Percentiles rank a stretch among this genome's conserved stretches.
These are phyloP conservation scores for Lecanicillium sp. DNA, from an alignment of 2,329 filamentous ascomycete species.

Conservation along the genomic window DNA sequence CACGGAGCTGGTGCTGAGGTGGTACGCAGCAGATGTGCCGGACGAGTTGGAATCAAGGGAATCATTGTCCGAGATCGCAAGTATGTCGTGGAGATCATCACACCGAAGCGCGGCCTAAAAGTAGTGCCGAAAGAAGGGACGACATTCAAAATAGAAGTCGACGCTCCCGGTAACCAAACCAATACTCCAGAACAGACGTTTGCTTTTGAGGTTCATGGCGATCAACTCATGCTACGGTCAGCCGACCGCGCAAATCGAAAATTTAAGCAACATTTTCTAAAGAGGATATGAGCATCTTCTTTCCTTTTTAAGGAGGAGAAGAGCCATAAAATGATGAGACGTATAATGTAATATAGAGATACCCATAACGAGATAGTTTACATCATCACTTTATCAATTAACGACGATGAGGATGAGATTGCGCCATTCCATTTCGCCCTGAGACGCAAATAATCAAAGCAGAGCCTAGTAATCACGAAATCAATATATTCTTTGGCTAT, in stretches of 20 bases:
- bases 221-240: constrained; percentile 75
- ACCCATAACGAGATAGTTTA: background rate
- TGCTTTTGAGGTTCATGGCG: constrained; percentile 78
- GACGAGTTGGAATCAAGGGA: constrained; percentile 73
- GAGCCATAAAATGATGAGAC: too few relatives aligned
- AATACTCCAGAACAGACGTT: constrained; percentile 30
- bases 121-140: constrained; percentile 84
- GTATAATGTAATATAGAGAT: background rate
- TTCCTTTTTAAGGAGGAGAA: constrained; percentile 18
- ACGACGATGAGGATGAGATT: background rate
- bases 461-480: too few relatives aligned
- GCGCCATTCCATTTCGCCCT: background rate
- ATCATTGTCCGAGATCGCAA: constrained; percentile 86
- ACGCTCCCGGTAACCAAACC: constrained; percentile 26
- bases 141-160: constrained; percentile 69
- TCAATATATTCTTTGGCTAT: too few relatives aligned
- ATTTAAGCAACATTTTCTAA: constrained; percentile 77
- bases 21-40: constrained; percentile 69
- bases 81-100: constrained; percentile 80
- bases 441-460: too few relatives aligned
- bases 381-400: background rate
- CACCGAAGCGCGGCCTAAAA: constrained; percentile 61
- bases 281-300: constrained; percentile 47
- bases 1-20: constrained; percentile 82
- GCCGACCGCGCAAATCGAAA: constrained; percentile 84